Evolutionary conservation across 2,329 filamentous ascomycete species (phyloP).

Genomic region (Clonostachys rosea): DNA sequence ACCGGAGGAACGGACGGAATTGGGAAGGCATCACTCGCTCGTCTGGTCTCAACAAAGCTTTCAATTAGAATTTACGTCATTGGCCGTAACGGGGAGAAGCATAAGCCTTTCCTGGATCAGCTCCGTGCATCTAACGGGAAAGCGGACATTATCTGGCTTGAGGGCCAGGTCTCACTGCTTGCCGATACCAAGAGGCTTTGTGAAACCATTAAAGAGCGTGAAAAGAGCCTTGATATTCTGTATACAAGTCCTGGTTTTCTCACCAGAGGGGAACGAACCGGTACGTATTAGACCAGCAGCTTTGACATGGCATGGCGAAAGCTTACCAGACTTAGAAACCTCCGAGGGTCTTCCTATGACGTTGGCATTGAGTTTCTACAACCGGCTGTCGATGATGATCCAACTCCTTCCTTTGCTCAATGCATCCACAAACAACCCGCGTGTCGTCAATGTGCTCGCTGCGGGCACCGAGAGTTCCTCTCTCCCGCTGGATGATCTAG

Average conservation of each 20-base stretch:
- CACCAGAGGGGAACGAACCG: not conserved
- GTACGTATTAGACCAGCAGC: too few species aligned
- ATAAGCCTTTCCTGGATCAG: not conserved
- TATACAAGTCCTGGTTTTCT: not conserved
- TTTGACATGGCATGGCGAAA: too few species aligned
- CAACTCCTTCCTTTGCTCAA: not conserved
- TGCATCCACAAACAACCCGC: not conserved
- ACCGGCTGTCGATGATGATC: not conserved
- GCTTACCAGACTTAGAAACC: not conserved
- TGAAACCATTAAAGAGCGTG: not conserved
- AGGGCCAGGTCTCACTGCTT: constrained; percentile 2
- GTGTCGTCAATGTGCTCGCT: constrained; percentile 1
- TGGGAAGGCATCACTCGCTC: not conserved
- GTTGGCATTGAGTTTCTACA: not conserved
- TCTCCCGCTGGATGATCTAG: constrained; percentile 1
- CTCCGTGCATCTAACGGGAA: not conserved
- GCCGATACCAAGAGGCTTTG: not conserved
- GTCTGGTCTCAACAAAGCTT: not conserved
- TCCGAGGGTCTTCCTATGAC: not conserved
- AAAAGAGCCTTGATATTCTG: not conserved
- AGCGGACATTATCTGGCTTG: not conserved
- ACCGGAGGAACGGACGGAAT: constrained; percentile 1
- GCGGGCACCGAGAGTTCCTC: not conserved
- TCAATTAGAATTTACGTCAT: not conserved
- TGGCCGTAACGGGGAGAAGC: not conserved